Evolutionary conservation across 1,284 basidiomycete species (phyloP).

Genomic region (Stereum hirsutum): DNA sequence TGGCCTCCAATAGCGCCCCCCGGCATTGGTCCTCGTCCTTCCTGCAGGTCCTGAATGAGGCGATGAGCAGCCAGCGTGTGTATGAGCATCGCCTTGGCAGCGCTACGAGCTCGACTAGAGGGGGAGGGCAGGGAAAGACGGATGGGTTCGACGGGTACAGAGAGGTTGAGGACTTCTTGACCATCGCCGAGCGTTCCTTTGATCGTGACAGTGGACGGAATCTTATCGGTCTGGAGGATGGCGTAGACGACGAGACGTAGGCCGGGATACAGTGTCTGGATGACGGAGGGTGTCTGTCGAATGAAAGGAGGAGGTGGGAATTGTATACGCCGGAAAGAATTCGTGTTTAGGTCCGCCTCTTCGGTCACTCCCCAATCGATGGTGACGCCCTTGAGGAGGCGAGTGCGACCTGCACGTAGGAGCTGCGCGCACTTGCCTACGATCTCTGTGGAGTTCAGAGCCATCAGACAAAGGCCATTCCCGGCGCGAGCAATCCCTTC

Average conservation of each 20-base stretch:
- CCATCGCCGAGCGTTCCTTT: constrained; percentile 26
- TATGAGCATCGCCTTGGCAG: constrained; percentile 23
- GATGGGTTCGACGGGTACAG: constrained; percentile 24
- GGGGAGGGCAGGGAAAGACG: constrained; percentile 1
- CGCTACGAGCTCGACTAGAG: too few relatives aligned
- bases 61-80: constrained; percentile 46
- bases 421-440: constrained; percentile 36
- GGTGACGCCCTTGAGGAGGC: constrained; percentile 30
- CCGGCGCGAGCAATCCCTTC: constrained; percentile 40
- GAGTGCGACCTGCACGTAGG: constrained; percentile 37
- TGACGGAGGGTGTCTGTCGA: constrained; percentile 33
- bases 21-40: constrained; percentile 8
- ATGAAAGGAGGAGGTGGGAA: constrained; percentile 22
- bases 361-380: constrained; percentile 37
- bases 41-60: constrained; percentile 38
- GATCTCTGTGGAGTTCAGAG: constrained; percentile 34
- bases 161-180: constrained; percentile 20
- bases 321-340: too few relatives aligned
- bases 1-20: constrained; percentile 1
- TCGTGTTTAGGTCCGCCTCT: background rate
- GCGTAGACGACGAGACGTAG: constrained; percentile 35
- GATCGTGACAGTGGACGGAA: constrained; percentile 31
- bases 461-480: constrained; percentile 37
- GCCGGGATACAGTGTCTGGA: constrained; percentile 35
- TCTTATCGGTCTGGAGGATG: constrained; percentile 22